Percentiles rank a stretch among this genome's conserved stretches.
Evolutionary conservation across 225 moss, liverwort and hornwort genomes (phyloP).

Genomic region (Anthoceros angustus): DNA sequence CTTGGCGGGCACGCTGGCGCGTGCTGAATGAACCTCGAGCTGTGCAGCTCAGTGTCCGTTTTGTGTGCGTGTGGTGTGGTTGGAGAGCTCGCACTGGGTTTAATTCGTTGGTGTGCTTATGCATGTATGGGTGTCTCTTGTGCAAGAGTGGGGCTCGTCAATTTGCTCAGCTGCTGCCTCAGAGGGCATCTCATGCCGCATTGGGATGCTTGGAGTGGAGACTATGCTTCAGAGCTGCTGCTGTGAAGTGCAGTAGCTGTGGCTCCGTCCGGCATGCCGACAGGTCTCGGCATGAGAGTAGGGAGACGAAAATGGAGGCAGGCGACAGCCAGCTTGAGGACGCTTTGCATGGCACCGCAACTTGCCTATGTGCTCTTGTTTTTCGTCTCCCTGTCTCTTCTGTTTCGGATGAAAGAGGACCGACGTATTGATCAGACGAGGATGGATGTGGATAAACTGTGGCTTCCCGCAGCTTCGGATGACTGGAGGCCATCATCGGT

Average conservation of each 20-base stretch:
- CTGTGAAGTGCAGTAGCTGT: background rate
- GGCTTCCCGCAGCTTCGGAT: constrained; percentile 23
- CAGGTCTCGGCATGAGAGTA: background rate
- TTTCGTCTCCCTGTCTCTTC: constrained; percentile 14
- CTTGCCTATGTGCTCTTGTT: constrained; percentile 10
- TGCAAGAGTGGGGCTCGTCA: too few relatives aligned
- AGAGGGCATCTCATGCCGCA: too few relatives aligned
- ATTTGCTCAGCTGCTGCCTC: too few relatives aligned
- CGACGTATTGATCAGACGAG: constrained; percentile 13
- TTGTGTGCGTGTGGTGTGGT: too few relatives aligned
- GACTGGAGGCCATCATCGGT: constrained; percentile 69
- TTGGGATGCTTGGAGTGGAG: too few relatives aligned
- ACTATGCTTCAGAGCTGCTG: too few relatives aligned
- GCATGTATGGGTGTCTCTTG: too few relatives aligned
- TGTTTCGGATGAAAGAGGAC: constrained; percentile 9
- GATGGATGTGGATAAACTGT: constrained; percentile 25
- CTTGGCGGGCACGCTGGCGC: too few relatives aligned
- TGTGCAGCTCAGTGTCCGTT: too few relatives aligned
- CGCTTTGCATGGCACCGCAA: background rate
- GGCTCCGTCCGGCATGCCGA: background rate
- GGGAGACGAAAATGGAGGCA: constrained; percentile 2
- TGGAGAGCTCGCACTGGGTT: too few relatives aligned
- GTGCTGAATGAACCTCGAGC: too few relatives aligned
- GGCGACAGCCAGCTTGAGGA: background rate
- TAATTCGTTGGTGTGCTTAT: too few relatives aligned